phyloP scores from a whole-genome alignment of 2,329 filamentous ascomycete species.

The Monosporascus sp. region DNA sequence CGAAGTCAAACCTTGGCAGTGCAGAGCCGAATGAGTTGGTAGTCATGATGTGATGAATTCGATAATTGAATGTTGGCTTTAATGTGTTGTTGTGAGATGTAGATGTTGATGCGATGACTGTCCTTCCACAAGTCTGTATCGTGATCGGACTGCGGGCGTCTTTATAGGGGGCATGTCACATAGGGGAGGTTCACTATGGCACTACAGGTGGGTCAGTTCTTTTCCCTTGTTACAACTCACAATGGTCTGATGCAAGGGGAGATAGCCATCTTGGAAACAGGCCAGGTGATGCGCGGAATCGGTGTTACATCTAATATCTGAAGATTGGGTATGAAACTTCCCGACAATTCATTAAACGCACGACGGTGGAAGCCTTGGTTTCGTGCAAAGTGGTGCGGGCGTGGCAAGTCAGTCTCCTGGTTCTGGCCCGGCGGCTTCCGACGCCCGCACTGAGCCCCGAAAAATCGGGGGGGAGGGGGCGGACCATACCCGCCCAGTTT shows the following conservation, averaged over 20 bases:
- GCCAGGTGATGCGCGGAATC: not conserved
- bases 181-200: not conserved
- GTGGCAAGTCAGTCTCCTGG: not conserved
- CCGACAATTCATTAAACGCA: not conserved
- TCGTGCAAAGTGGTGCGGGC: not conserved
- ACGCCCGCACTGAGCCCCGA: not conserved
- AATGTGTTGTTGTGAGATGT: not conserved
- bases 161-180: not conserved
- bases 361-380: not conserved
- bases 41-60: not conserved
- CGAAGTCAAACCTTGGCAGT: not conserved
- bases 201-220: not conserved
- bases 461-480: not conserved
- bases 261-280: not conserved
- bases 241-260: not conserved
- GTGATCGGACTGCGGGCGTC: not conserved
- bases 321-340: not conserved
- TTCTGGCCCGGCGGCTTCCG: not conserved
- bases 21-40: not conserved
- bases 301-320: not conserved
- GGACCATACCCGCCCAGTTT: not conserved
- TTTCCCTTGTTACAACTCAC: not conserved
- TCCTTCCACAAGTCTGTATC: not conserved
- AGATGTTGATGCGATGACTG: not conserved
- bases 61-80: not conserved